These are phyloP conservation scores for Monosporozyma aerobia DNA, from an alignment of 805 yeast genomes.

Conservation along the genomic window DNA sequence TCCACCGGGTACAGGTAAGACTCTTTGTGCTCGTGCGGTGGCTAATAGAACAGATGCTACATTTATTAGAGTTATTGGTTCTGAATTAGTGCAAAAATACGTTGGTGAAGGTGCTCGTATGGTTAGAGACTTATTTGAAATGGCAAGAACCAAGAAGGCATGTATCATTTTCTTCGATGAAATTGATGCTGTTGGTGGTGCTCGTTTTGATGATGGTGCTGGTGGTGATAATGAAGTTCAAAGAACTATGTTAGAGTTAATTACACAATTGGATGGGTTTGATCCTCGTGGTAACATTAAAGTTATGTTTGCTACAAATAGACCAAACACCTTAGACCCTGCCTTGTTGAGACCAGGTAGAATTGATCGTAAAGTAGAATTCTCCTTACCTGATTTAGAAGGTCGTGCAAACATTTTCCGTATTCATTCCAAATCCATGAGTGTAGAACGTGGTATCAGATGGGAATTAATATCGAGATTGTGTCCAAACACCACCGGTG, in stretches of 20 bases:
- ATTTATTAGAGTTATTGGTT: slow-evolving; percentile 94
- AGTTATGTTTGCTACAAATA: slow-evolving; percentile 98
- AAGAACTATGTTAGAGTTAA: slow-evolving; percentile 96
- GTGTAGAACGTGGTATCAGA: slow-evolving; percentile 92
- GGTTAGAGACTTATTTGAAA: slow-evolving; percentile 97
- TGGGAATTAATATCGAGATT: slow-evolving; percentile 97
- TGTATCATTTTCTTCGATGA: slow-evolving; percentile 97
- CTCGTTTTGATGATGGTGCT: slow-evolving; percentile 99
- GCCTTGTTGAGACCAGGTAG: slow-evolving; percentile 97
- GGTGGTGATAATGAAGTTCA: slow-evolving; percentile 99
- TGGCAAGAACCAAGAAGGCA: slow-evolving; percentile 98
- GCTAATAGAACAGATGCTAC: slow-evolving; percentile 99
- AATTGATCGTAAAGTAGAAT: slow-evolving; percentile 97
- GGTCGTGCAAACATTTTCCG: slow-evolving; percentile 97
- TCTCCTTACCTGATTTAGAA: slow-evolving; percentile 90
- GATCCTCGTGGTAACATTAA: slow-evolving; percentile 98
- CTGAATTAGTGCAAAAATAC: slow-evolving; percentile 95
- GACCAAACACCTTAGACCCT: slow-evolving; percentile 97
- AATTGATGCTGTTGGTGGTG: slow-evolving; percentile 98
- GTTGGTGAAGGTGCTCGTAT: slow-evolving; percentile 99
- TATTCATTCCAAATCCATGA: slow-evolving; percentile 95
- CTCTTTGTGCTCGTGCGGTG: slow-evolving; percentile 96
- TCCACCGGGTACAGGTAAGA: slow-evolving; percentile 98
- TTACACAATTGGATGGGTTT: slow-evolving; percentile 96
- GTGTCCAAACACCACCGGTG: slow-evolving; percentile 98